Evolutionary conservation across 2,329 filamentous ascomycete genomes (phyloP), one percentile per base, ranked within the genome.

Genomic region (Calycina herbarum): DNA sequence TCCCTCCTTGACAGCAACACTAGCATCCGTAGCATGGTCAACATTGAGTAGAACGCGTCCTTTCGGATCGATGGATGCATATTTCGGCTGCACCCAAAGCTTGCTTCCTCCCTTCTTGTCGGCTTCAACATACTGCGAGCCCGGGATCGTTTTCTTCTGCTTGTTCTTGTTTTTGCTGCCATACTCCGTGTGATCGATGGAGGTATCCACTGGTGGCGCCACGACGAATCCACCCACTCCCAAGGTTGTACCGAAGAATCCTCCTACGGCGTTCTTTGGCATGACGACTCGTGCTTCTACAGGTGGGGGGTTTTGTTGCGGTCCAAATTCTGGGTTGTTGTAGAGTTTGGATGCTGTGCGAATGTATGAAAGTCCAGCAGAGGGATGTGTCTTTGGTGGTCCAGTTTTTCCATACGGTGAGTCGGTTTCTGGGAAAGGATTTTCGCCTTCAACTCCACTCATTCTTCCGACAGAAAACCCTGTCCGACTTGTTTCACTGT

Each of bases 351-450:
- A 79, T 63, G 81, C 79, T 13, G 83, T 84, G 59, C 85, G 82
- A 2, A 85, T 77, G 73, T 90, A 89, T 15, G 84, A 83, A 5
- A 90, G 78, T 68, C 88, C 88, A 4, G 85, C 87, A 3, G 85
- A 87, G 2, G 88, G 87, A 75, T 90, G 88, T 7, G 88, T 89
- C 65, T 82, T 83, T 1, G 86, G 85, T 24, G 85, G 85, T 2
- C 83, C 83, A 33, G 75, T 75, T 38, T 75, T 72, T 40, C 77
- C 78, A 70, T 83, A 84, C 64, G 79, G 78, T 10, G 77, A 76
- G 8, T 58, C 33, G 27, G 17, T 60, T 42, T n/a, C 40, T 17
- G 33, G 20, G 33, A 48, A 45, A 2, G 17, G 24, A 17, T n/a
- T 15, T 3, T 33, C 29, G 2, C 29, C 24, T 10, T 2, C 31